phyloP scores from a whole-genome alignment of 768 basidiomycete genomes.

The Mycena leptocephala region DNA sequence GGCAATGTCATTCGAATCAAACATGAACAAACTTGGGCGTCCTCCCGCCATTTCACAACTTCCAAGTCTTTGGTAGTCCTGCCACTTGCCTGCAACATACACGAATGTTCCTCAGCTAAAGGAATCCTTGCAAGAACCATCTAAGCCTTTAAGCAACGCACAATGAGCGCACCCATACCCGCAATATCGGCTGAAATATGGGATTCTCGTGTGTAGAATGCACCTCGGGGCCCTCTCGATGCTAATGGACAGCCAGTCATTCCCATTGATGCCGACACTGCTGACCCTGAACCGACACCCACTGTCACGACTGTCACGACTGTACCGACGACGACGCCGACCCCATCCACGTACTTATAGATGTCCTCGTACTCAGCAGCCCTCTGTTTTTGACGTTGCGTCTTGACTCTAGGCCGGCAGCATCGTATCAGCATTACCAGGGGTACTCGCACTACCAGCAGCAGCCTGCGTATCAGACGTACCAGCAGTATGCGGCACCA shows the following conservation, averaged over 20 bases:
- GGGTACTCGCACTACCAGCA: not conserved
- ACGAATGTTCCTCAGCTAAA: not conserved
- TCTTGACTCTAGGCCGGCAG: slow-evolving; percentile 16
- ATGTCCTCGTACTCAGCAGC: not conserved
- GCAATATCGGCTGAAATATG: slow-evolving; percentile 25
- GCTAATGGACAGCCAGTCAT: slow-evolving; percentile 22
- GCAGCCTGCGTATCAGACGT: slow-evolving; percentile 17
- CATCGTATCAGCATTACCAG: slow-evolving; percentile 24
- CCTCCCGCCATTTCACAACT: too few species aligned
- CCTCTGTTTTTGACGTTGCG: not conserved
- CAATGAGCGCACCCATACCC: slow-evolving; percentile 7
- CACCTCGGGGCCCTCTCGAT: not conserved
- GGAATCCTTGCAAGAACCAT: too few species aligned
- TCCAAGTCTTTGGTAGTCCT: not conserved
- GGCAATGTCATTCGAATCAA: not conserved
- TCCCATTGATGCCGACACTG: slow-evolving; percentile 23
- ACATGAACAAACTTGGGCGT: slow-evolving; percentile 13
- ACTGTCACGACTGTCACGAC: not conserved
- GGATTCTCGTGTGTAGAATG: slow-evolving; percentile 28
- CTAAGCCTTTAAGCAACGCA: not conserved
- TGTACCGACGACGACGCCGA: not conserved
- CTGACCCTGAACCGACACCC: slow-evolving; percentile 3
- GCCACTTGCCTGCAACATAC: not conserved
- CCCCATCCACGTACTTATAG: slow-evolving; percentile 5
- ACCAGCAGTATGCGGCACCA: slow-evolving; percentile 16